phyloP scores from a whole-genome alignment of 208 protist species.

The Trypanosoma cruzi region DNA sequence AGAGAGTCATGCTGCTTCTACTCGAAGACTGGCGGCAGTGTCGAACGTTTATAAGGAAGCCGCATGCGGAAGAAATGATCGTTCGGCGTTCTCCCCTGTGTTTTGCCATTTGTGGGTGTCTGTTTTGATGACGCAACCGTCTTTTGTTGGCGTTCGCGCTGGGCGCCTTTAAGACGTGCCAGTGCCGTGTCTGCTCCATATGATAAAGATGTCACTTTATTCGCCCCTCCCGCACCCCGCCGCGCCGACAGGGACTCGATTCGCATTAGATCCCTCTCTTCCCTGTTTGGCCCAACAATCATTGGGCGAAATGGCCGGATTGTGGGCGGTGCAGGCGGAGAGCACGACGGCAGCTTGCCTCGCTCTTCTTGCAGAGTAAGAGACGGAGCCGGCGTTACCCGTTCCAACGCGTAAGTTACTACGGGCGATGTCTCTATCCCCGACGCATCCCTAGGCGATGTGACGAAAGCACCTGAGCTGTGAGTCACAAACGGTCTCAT shows the following conservation, averaged over 20 bases:
- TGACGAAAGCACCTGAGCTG: not conserved
- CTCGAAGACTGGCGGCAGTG: slow-evolving; percentile 3
- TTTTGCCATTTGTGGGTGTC: slow-evolving; percentile 16
- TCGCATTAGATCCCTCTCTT: slow-evolving; percentile 43
- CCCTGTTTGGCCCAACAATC: slow-evolving; percentile 42
- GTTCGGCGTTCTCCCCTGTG: slow-evolving; percentile 21
- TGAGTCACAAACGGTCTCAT: not conserved
- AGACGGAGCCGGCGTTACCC: not conserved
- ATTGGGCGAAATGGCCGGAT: slow-evolving; percentile 26
- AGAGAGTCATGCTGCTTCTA: slow-evolving; percentile 4
- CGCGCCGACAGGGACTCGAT: slow-evolving; percentile 33
- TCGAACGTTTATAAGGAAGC: slow-evolving; percentile 16
- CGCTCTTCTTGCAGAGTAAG: not conserved
- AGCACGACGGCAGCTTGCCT: not conserved
- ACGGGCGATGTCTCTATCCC: not conserved
- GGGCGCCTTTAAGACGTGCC: slow-evolving; percentile 29
- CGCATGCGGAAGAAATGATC: slow-evolving; percentile 29
- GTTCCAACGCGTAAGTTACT: not conserved
- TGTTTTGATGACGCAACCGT: slow-evolving; percentile 3
- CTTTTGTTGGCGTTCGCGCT: slow-evolving; percentile 16
- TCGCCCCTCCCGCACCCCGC: slow-evolving; percentile 2
- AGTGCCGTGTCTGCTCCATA: slow-evolving; percentile 20
- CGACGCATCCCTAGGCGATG: not conserved
- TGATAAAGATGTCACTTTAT: slow-evolving; percentile 1
- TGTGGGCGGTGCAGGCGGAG: not conserved